These are phyloP conservation scores for Paralagenidium karlingii DNA, from an alignment of 352 stramenopile species.

Conservation along the genomic window DNA sequence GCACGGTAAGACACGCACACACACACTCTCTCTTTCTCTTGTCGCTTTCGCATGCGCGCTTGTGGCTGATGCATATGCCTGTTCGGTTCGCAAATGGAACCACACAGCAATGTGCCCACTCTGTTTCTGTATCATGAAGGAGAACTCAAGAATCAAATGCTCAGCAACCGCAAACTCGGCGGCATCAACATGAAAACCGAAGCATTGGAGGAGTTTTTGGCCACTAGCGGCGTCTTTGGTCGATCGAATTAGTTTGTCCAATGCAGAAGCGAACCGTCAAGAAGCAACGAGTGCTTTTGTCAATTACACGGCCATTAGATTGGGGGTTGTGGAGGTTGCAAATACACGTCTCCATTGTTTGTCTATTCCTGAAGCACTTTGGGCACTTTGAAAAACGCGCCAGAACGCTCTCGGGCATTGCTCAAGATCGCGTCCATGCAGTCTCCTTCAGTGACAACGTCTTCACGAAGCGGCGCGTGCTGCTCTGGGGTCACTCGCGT, in stretches of 20 bases:
- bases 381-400: conserved; percentile 80
- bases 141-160: conserved; percentile 77
- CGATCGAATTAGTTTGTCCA: conserved; percentile 14
- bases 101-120: conserved; percentile 79
- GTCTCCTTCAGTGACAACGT: conserved; percentile 66
- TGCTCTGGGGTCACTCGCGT: too few relatives aligned
- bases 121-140: conserved; percentile 90
- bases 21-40: background rate
- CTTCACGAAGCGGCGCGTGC: conserved; percentile 50
- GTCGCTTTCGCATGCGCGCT: background rate
- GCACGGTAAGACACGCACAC: conserved; percentile 14
- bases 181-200: conserved; percentile 80
- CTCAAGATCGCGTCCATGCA: conserved; percentile 51
- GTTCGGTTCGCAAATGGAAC: background rate
- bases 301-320: too few relatives aligned
- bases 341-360: too few relatives aligned
- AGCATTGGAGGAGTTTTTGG: conserved; percentile 83
- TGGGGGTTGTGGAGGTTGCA: too few relatives aligned
- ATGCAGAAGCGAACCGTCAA: too few relatives aligned
- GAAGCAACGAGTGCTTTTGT: too few relatives aligned
- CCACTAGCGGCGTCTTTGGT: conserved; percentile 56
- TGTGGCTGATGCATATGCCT: background rate
- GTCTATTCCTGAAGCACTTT: conserved; percentile 74
- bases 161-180: conserved; percentile 81
- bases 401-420: conserved; percentile 61